Conservation (phyloP, 164 flowering plant genomes). For the Hamamelis virginiana region DNA sequence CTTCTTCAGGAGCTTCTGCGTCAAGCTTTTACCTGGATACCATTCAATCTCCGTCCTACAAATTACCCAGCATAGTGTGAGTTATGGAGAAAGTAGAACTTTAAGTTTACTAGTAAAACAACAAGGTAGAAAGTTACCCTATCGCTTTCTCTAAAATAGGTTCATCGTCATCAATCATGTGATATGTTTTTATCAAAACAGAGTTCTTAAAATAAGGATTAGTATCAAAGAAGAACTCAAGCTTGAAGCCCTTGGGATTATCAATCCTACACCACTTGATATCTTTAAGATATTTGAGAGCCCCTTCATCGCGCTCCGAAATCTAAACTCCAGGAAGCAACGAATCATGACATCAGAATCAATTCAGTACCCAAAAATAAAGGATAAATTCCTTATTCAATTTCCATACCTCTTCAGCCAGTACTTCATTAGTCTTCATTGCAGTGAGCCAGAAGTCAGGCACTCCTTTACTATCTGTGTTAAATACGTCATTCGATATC, state of each 20-base stretch:
- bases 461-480: slow-evolving; percentile 81
- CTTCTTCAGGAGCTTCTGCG: slow-evolving; percentile 81
- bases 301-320: slow-evolving; percentile 85
- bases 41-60: slow-evolving; percentile 91
- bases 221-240: slow-evolving; percentile 79
- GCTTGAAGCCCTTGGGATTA: slow-evolving; percentile 90
- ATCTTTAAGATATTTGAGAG: slow-evolving; percentile 82
- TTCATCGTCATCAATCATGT: slow-evolving; percentile 92
- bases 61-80: neutral
- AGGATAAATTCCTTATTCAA: neutral
- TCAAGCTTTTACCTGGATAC: slow-evolving; percentile 84
- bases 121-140: slow-evolving; percentile 43
- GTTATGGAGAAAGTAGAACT: no score
- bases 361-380: neutral
- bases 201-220: slow-evolving; percentile 84
- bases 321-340: slow-evolving; percentile 40
- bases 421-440: slow-evolving; percentile 76
- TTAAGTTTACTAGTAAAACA: neutral
- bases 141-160: slow-evolving; percentile 92
- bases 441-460: slow-evolving; percentile 91
- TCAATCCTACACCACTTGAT: slow-evolving; percentile 81
- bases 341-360: neutral
- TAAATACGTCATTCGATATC: neutral
- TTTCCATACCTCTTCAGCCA: slow-evolving; percentile 61
- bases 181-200: slow-evolving; percentile 79